Base-by-base conservation (phyloP, 306 rosid species). In the Dryas alaskensis region DNA sequence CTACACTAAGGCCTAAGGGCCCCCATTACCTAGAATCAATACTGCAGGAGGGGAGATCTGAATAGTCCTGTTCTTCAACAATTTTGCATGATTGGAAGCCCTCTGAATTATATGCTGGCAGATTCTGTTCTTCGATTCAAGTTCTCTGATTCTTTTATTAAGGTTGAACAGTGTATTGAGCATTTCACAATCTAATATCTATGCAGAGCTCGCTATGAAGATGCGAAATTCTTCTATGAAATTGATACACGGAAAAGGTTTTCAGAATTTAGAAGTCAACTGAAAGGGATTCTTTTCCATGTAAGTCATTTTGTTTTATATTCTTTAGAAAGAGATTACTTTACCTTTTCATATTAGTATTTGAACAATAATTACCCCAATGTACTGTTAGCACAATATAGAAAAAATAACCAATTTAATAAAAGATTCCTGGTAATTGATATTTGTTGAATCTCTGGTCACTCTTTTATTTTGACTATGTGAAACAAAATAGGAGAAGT, bases 151-250 rank as follows among this genome's bases (percentile, higher is more conserved):
- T 39, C 54, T 64, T 74, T 52, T 57, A 61, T 53, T 67, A 62
- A 66, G 40, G 43, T 63, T 77, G 62, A 37, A 64, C 79, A 50
- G 37, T 63, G 46, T 19, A 81, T 61, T 37, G 76, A 37, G 37
- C 57, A 8, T 65, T 46, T 64, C 57, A 13, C 72, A 75, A 49
- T 84, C 64, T 72, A 74, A 89, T 77, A 49, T 84, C 64, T 72
- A 74, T 91, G 84, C 87, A 93, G 97, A 79, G 96, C 98, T 67
- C 94, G 96, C 72, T 93, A 89, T 79, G 97, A 93, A 86, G 98
- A 93, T 91, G 98, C 98, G 1, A 93, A 91, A 70, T 93, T 93
- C 86, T 93, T 93, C 84, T 93, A 93, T 59, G 91, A 83, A 88
- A 74, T 84, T 81, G 97, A 93, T 78, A 87, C 90, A 7, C 76